phyloP scores from a whole-genome alignment of 768 basidiomycete species.

The Boletus sp. region DNA sequence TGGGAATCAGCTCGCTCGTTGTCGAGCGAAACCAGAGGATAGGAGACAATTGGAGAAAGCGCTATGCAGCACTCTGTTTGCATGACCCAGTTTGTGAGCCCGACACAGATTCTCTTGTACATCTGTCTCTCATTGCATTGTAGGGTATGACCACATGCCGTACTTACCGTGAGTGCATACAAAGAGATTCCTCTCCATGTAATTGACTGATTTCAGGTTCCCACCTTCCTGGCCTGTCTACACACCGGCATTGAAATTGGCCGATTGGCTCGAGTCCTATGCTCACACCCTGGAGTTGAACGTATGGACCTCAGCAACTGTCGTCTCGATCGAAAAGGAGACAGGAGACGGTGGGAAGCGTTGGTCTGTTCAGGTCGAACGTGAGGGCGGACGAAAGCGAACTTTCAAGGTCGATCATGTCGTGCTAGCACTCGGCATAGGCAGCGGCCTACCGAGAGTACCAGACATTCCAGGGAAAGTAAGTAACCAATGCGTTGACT shows the following conservation, averaged over 20 bases:
- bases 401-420: conserved; percentile 47
- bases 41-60: conserved; percentile 33
- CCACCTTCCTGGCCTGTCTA: conserved; percentile 60
- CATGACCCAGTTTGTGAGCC: conserved; percentile 34
- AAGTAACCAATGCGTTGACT: background rate
- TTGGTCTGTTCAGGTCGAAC: conserved; percentile 45
- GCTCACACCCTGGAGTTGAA: conserved; percentile 60
- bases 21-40: conserved; percentile 28
- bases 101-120: background rate
- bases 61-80: conserved; percentile 30
- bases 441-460: conserved; percentile 42
- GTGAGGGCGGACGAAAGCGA: conserved; percentile 35
- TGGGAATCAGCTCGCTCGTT: conserved; percentile 19
- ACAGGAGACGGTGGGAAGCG: conserved; percentile 32
- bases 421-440: conserved; percentile 50
- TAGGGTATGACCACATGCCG: conserved; percentile 49
- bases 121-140: background rate
- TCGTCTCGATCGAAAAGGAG: conserved; percentile 26
- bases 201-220: conserved; percentile 38
- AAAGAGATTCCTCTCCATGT: background rate
- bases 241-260: conserved; percentile 54
- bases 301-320: conserved; percentile 55
- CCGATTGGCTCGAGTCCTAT: conserved; percentile 67
- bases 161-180: conserved; percentile 49
- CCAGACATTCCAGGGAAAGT: conserved; percentile 47